Percentiles rank a stretch among this genome's conserved stretches.
These are phyloP conservation scores for Batrachochytrium dendrobatidis DNA, from an alignment of 371 early-diverging fungal genomes.

Conservation along the genomic window DNA sequence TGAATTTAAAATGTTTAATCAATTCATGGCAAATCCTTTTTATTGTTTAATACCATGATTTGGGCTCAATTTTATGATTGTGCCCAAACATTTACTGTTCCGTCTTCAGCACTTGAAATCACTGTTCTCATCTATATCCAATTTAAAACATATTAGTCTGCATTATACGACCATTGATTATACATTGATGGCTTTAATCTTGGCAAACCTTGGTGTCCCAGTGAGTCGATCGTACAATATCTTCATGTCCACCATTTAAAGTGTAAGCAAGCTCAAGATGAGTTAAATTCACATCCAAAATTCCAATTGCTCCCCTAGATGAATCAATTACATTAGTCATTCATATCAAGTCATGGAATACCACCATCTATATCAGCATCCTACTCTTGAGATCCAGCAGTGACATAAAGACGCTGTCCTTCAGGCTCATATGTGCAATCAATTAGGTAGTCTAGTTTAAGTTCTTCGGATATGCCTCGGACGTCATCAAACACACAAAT, in stretches of 20 bases:
- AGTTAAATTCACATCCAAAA: slow-evolving; percentile 32
- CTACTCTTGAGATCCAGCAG: slow-evolving; percentile 73
- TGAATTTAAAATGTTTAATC: too few relatives aligned
- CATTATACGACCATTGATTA: background rate
- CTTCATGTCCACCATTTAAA: slow-evolving; percentile 37
- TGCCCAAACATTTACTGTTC: slow-evolving; percentile 18
- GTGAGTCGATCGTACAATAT: slow-evolving; percentile 31
- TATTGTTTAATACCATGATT: too few relatives aligned
- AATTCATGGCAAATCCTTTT: too few relatives aligned
- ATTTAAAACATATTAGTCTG: too few relatives aligned
- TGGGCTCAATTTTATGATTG: too few relatives aligned
- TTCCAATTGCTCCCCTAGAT: slow-evolving; percentile 27
- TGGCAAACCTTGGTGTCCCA: slow-evolving; percentile 24
- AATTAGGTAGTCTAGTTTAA: slow-evolving; percentile 71
- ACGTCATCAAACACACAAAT: slow-evolving; percentile 76
- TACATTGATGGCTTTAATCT: background rate
- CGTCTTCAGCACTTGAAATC: slow-evolving; percentile 24
- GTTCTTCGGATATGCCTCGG: slow-evolving; percentile 20
- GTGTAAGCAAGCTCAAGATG: slow-evolving; percentile 30
- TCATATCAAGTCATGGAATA: background rate
- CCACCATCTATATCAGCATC: slow-evolving; percentile 3
- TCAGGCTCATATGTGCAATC: slow-evolving; percentile 66
- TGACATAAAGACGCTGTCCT: slow-evolving; percentile 64
- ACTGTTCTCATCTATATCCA: slow-evolving; percentile 7
- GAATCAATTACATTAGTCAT: background rate